Conservation (phyloP, 805 yeast species). For the Ogataea salicorniae region DNA sequence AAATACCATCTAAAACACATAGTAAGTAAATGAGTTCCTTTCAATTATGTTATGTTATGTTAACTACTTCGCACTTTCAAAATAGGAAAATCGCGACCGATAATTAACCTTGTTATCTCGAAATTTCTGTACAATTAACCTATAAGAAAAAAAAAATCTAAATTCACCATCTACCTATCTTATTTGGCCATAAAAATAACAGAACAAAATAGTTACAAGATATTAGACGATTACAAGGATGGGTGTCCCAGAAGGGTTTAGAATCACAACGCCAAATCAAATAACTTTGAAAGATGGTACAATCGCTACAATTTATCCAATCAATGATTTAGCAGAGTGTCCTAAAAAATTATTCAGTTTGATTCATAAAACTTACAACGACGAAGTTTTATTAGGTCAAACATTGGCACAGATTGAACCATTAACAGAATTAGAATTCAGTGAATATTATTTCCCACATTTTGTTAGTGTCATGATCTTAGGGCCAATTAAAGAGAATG, state of each 20-base stretch:
- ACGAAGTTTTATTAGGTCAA: slow-evolving; percentile 62
- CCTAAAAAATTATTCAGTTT: slow-evolving; percentile 46
- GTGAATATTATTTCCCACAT: slow-evolving; percentile 60
- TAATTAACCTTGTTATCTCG: too few relatives aligned
- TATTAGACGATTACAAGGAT: not conserved
- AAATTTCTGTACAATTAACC: too few relatives aligned
- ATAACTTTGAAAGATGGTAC: slow-evolving; percentile 24
- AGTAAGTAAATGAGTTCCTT: too few relatives aligned
- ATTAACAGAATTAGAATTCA: slow-evolving; percentile 44
- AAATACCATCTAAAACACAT: too few relatives aligned
- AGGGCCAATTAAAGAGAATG: slow-evolving; percentile 26
- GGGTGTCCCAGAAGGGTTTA: slow-evolving; percentile 6
- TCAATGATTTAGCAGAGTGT: slow-evolving; percentile 41
- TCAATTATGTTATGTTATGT: too few relatives aligned
- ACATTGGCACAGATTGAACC: slow-evolving; percentile 63
- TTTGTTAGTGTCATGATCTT: slow-evolving; percentile 53
- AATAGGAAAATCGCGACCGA: too few relatives aligned
- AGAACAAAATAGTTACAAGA: too few relatives aligned
- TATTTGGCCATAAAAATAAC: too few relatives aligned
- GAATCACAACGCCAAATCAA: slow-evolving; percentile 8
- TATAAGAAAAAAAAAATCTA: too few relatives aligned
- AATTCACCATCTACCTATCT: too few relatives aligned
- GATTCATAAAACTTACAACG: slow-evolving; percentile 50
- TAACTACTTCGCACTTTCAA: too few relatives aligned
- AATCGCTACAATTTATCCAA: slow-evolving; percentile 52